phyloP scores from a whole-genome alignment of 2,329 filamentous ascomycete genomes.

The Madurella mycetomatis region DNA sequence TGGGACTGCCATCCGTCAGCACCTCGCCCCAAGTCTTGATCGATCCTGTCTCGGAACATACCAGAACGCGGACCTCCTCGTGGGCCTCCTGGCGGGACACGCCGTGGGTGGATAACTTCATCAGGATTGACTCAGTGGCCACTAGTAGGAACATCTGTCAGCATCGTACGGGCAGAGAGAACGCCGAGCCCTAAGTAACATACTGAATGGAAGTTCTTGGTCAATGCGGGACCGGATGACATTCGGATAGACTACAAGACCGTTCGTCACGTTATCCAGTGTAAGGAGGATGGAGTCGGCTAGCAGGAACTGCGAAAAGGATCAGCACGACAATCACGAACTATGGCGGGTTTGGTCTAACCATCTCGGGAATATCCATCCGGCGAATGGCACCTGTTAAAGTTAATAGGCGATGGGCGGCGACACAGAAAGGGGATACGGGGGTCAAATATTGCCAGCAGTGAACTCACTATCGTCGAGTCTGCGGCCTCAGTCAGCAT shows the following conservation, averaged over 20 bases:
- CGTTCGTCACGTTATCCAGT: conserved; percentile 62
- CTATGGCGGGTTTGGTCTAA: not conserved
- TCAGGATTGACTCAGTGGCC: conserved; percentile 59
- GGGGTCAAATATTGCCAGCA: conserved; percentile 27
- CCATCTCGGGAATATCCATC: conserved; percentile 55
- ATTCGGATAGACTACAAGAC: conserved; percentile 71
- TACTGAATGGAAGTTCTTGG: conserved; percentile 75
- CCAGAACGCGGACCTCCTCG: conserved; percentile 77
- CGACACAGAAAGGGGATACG: not conserved
- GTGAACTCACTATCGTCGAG: conserved; percentile 60
- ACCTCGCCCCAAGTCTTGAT: no score
- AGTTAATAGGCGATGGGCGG: not conserved
- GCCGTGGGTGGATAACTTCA: conserved; percentile 69
- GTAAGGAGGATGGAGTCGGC: conserved; percentile 65
- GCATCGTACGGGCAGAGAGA: not conserved
- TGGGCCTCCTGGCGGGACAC: conserved; percentile 75
- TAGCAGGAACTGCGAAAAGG: conserved; percentile 51
- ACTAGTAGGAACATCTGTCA: conserved; percentile 3
- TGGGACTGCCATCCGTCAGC: conserved; percentile 31
- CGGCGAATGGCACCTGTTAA: conserved; percentile 52
- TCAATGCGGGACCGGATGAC: conserved; percentile 64
- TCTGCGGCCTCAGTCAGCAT: conserved; percentile 47
- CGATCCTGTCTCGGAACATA: not conserved
- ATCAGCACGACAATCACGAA: not conserved
- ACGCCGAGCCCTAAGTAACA: not conserved